Evolutionary conservation across 495 filamentous ascomycete species (phyloP), one percentile per base, ranked within the genome.

Genomic region (Neurospora sp.): DNA sequence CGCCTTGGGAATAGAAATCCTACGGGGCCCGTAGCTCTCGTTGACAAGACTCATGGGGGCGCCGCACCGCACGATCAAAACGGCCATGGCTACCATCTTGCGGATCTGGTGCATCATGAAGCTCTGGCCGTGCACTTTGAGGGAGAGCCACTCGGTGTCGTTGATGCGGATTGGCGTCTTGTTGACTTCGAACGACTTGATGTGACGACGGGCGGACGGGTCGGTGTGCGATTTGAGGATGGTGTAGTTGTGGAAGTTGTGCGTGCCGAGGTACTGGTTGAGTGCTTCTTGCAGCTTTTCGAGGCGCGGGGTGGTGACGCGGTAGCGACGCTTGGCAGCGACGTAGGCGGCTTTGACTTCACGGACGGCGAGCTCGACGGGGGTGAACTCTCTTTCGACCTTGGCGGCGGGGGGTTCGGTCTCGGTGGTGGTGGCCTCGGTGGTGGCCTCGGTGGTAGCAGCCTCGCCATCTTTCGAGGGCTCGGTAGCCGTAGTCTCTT

Each of bases 81-180:
- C 86, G 44, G 90, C 92, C 93, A 98, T 94, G 74, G 91, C 92
- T 18, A 99, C 92, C 96, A 99, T 99, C 82, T 97, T 98, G 73
- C 96, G 91, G 81, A 99, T 99, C 82, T 99, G 96, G 80, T 99
- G 96, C 96, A 99, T 99, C 96, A 99, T 99, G 86, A 99, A 99
- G 73, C 91, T 94, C 82, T 99, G 96, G 0, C 96, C 96, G 81
- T 98, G 96, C 20, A 99, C 93, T 76, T 96, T 97, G 71, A 98
- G 85, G 37, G 92, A 95, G 9, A 99, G 87, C 96, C 96, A 99
- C 82, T 99, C 91, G 18, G 93, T 97, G 79, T 93, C 91, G 75
- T 94, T 87, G 80, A 97, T 96, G 71, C 92, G 85, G 73, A 98
- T 89, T 1, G 94, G 94, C 37, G 87, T 84, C 0, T 84, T 78